These are phyloP conservation scores for Kockiozyma suomiensis DNA, from an alignment of 805 yeast genomes.

Conservation along the genomic window DNA sequence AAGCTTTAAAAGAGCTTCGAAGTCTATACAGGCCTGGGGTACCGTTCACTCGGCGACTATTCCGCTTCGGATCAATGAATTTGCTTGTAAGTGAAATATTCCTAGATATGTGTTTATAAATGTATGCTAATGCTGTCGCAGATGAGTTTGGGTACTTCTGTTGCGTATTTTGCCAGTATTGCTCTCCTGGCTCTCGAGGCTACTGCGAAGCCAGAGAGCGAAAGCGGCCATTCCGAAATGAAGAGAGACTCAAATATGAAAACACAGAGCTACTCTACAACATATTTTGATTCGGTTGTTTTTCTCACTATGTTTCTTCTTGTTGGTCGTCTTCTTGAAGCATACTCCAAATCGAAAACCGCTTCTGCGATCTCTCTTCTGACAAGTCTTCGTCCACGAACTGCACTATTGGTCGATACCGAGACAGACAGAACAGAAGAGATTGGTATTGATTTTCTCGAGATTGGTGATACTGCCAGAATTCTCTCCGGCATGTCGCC, in stretches of 20 bases:
- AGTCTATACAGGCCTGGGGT: conserved; percentile 61
- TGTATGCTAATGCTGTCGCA: not conserved
- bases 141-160: conserved; percentile 71
- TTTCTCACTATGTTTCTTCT: conserved; percentile 71
- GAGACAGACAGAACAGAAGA: conserved; percentile 31
- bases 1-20: conserved; percentile 62
- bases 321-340: conserved; percentile 69
- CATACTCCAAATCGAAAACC: conserved; percentile 66
- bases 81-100: conserved; percentile 45
- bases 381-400: conserved; percentile 53
- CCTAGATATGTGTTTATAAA: not conserved
- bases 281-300: conserved; percentile 79
- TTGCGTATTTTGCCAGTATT: conserved; percentile 70
- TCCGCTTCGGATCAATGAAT: conserved; percentile 79
- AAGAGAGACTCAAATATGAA: conserved; percentile 18
- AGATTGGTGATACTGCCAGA: conserved; percentile 80
- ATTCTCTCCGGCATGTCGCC: conserved; percentile 46
- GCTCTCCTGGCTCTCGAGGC: conserved; percentile 56
- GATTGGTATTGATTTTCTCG: conserved; percentile 51
- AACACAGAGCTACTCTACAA: conserved; percentile 55
- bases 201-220: conserved; percentile 26
- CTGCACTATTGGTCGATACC: conserved; percentile 50
- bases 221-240: not conserved
- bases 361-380: conserved; percentile 63
- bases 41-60: conserved; percentile 57